Evolutionary conservation across 73 alveolate genomes (phyloP).

Genomic region (Paramecium pentaurelia): DNA sequence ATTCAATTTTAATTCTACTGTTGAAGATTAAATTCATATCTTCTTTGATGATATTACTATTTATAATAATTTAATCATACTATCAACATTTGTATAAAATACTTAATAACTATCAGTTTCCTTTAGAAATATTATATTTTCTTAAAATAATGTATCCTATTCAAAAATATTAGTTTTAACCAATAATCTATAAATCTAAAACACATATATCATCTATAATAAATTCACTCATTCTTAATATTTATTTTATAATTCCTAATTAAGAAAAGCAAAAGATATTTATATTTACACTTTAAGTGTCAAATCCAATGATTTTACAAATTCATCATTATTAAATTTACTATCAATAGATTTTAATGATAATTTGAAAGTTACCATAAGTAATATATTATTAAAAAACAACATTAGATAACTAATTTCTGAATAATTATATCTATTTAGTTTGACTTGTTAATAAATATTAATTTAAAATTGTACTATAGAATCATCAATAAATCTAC

Average conservation of each 20-base stretch:
- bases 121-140: too few relatives aligned
- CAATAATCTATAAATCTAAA: background rate
- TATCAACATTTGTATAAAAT: background rate
- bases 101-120: background rate
- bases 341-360: background rate
- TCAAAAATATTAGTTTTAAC: background rate
- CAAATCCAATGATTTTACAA: background rate
- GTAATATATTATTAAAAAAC: background rate
- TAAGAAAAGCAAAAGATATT: background rate
- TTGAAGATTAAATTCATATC: background rate
- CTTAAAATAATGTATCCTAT: too few relatives aligned
- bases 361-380: background rate
- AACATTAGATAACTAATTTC: background rate
- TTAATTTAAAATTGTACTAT: background rate
- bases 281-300: too few relatives aligned
- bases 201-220: background rate
- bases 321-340: background rate
- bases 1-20: background rate
- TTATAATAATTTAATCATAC: too few relatives aligned
- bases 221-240: background rate
- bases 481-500: background rate
- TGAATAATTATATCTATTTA: background rate
- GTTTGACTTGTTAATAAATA: background rate
- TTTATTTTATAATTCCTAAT: background rate
- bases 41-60: background rate